These are phyloP conservation scores for Raphanus raphanistrum DNA, from an alignment of 345 rosid genomes.

Conservation along the genomic window DNA sequence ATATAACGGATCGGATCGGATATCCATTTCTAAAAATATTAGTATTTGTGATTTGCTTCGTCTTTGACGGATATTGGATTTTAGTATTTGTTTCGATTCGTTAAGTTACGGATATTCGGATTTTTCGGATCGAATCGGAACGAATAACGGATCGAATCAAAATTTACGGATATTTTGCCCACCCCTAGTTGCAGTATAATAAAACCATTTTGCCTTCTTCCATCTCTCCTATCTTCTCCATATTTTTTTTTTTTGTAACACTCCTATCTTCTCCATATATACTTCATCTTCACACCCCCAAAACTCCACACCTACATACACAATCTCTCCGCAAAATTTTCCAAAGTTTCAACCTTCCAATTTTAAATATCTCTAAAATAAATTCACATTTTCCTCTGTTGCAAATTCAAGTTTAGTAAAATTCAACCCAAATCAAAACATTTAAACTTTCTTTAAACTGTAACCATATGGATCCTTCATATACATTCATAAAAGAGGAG, in stretches of 20 bases:
- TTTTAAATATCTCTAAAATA: neutral
- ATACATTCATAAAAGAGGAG: conserved; percentile 36
- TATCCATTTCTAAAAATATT: no score
- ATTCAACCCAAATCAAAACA: conserved; percentile 16
- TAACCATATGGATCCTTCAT: conserved; percentile 36
- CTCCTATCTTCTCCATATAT: conserved; percentile 30
- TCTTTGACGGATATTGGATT: no score
- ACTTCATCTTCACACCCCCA: conserved; percentile 31
- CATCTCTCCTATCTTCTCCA: conserved; percentile 19
- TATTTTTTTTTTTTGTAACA: no score
- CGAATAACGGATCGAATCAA: no score
- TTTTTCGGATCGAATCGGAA: no score
- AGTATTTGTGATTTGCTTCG: no score
- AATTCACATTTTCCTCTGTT: conserved; percentile 2
- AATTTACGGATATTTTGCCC: no score
- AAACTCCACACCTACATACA: neutral
- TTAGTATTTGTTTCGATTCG: no score
- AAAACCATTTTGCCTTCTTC: conserved; percentile 8
- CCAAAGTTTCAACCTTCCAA: neutral
- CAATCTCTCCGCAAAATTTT: neutral
- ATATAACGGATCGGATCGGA: no score
- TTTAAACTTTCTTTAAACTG: neutral
- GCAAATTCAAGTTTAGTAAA: conserved; percentile 4
- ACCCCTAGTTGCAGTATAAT: no score
- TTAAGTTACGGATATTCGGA: no score